phyloP scores from a whole-genome alignment of 2,329 filamentous ascomycete genomes.

The Chalaropsis thielavioides region DNA sequence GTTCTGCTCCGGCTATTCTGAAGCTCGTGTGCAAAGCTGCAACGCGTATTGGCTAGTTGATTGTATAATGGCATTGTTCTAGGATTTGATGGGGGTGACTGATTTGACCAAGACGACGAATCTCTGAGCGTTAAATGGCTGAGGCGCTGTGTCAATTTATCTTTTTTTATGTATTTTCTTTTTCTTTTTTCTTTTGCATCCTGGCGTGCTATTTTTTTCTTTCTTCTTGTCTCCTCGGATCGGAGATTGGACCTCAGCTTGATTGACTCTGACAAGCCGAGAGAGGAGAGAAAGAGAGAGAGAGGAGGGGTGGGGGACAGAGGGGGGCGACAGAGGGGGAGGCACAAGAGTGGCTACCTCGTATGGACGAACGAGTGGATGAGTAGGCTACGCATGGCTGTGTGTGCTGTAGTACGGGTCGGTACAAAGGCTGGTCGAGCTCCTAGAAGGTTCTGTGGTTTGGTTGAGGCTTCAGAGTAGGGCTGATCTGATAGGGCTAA shows the following conservation, averaged over 20 bases:
- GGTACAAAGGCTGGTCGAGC: not conserved
- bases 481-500: not conserved
- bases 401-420: not conserved
- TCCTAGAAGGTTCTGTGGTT: not conserved
- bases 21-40: conserved; percentile 4
- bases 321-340: too few species aligned
- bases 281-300: not conserved
- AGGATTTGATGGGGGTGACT: not conserved
- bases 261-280: too few species aligned
- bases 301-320: not conserved
- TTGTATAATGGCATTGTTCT: not conserved
- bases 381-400: too few species aligned
- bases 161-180: not conserved
- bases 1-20: not conserved
- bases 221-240: too few species aligned
- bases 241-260: too few species aligned
- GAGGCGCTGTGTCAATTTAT: not conserved
- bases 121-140: not conserved
- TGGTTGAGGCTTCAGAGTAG: not conserved
- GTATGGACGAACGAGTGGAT: not conserved
- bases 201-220: not conserved
- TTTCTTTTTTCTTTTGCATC: too few species aligned
- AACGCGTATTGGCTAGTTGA: not conserved
- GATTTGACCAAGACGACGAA: not conserved
- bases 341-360: not conserved